Conservation (phyloP, 495 filamentous ascomycete genomes). For the Neurospora sp. region DNA sequence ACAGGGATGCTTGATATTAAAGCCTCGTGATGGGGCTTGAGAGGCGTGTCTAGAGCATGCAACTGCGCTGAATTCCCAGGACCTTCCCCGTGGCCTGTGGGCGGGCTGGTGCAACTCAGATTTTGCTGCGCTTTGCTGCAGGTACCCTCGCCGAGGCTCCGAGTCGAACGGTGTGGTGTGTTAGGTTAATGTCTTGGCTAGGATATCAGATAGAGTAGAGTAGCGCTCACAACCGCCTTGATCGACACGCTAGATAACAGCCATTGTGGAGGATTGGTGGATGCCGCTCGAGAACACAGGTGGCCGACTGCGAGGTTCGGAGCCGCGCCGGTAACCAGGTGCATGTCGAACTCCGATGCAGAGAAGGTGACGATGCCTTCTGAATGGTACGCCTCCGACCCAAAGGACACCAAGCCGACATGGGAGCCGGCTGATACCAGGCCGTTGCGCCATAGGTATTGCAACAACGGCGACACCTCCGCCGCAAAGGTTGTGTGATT, state of each 20-base stretch:
- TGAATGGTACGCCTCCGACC: constrained; percentile 19
- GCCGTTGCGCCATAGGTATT: constrained; percentile 18
- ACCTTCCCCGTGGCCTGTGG: background rate
- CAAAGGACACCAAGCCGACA: constrained; percentile 18
- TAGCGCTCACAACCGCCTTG: constrained; percentile 10
- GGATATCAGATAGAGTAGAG: constrained; percentile 12
- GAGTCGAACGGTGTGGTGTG: background rate
- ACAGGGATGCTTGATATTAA: background rate
- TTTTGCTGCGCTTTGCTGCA: constrained; percentile 8
- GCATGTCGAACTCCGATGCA: constrained; percentile 9
- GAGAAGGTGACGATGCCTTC: constrained; percentile 19
- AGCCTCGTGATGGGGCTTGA: background rate
- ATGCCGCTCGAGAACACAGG: constrained; percentile 1
- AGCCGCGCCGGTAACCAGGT: constrained; percentile 12
- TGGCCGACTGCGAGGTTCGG: constrained; percentile 5
- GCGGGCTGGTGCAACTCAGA: background rate
- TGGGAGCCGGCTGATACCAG: constrained; percentile 12
- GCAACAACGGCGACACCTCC: constrained; percentile 18
- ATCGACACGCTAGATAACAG: constrained; percentile 13
- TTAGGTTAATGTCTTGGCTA: background rate
- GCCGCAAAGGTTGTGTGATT: constrained; percentile 13
- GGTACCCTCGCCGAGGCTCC: constrained; percentile 9
- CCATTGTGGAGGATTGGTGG: constrained; percentile 1
- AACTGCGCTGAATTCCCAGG: background rate
- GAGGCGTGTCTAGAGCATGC: background rate